phyloP scores from a whole-genome alignment of 2,329 filamentous ascomycete genomes.

The Phialocephala sp. region DNA sequence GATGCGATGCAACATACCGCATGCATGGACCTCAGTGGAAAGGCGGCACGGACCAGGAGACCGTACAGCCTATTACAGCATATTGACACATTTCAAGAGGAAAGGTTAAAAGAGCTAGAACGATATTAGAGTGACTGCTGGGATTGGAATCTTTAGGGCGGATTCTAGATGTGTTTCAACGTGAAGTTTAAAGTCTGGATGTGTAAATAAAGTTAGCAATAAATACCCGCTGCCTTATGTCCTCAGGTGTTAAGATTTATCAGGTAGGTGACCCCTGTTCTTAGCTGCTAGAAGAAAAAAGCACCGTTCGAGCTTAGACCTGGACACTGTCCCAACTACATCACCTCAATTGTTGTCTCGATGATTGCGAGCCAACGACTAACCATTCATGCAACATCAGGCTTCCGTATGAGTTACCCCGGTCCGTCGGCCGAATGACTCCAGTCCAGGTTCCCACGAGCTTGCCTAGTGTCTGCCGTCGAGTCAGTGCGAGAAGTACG shows the following conservation, averaged over 20 bases:
- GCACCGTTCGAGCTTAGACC: no score
- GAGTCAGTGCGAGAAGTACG: not conserved
- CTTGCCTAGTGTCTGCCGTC: not conserved
- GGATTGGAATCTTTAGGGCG: not conserved
- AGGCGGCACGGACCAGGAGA: constrained; percentile 10
- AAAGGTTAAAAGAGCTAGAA: not conserved
- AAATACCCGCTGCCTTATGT: not conserved
- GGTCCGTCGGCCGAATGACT: not conserved
- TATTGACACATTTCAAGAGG: constrained; percentile 17
- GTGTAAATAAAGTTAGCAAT: constrained; percentile 1
- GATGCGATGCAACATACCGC: constrained; percentile 11
- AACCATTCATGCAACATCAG: not conserved
- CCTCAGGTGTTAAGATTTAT: not conserved
- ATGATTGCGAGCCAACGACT: not conserved
- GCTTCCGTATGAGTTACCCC: not conserved
- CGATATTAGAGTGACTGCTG: not conserved
- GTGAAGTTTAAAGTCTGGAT: not conserved
- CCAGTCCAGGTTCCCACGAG: not conserved
- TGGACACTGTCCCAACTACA: not conserved
- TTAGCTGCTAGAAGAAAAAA: not conserved
- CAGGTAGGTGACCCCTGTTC: not conserved
- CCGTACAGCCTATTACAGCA: not conserved
- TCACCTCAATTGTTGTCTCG: not conserved
- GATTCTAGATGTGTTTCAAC: constrained; percentile 14
- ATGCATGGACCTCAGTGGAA: constrained; percentile 4